Evolutionary conservation across 1,139 yeast genomes (phyloP), one percentile per base, ranked within the genome.

Genomic region (Yamadazyma sp.): DNA sequence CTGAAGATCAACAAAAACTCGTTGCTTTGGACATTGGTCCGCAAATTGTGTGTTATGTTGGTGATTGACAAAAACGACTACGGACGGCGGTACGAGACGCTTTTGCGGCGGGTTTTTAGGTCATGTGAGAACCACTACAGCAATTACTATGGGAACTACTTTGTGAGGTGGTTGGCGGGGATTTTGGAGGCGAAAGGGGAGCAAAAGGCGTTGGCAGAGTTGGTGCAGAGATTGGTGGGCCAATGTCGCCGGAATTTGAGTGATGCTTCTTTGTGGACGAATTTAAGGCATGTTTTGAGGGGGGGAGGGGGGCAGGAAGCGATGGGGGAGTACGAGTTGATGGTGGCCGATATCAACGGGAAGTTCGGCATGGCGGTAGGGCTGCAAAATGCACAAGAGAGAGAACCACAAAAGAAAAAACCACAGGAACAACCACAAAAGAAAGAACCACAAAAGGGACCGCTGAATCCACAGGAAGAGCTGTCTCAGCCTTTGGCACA

Each of bases 1-100:
- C 56, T 58, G 37, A 51, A 69, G 38, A 63, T 72, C 43, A 72
- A 72, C 47, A 72, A 72, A 50, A 70, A 74, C 50, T 59, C 74
- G 4, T 54, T 68, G 14, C 53, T 72, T n/a, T 72, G 75, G 75
- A 48, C 48, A 25, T 56, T 61, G 53, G 46, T 67, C 36, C 64
- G 64, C 41, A 64, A 66, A 44, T 43, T 68, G 30, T 41, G 56
- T 3, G 44, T 62, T 3, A 27, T 54, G 8, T 34, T 54, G 31
- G 18, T 36, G 24, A 14, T n/a, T 34, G 27, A 17, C 14, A 15
- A 17, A 11, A n/a, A n/a, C 10, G 32, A 29, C 32, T 29, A 29
- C 32, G 32, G 32, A 4, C 6, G 9, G 10, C 14, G 14, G 28
- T 45, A 38, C 28, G 10, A 29, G 11, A 31, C 37, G 8, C 32